These are phyloP conservation scores for Agastache rugosa DNA, from an alignment of 257 asterid genomes.

Conservation along the genomic window DNA sequence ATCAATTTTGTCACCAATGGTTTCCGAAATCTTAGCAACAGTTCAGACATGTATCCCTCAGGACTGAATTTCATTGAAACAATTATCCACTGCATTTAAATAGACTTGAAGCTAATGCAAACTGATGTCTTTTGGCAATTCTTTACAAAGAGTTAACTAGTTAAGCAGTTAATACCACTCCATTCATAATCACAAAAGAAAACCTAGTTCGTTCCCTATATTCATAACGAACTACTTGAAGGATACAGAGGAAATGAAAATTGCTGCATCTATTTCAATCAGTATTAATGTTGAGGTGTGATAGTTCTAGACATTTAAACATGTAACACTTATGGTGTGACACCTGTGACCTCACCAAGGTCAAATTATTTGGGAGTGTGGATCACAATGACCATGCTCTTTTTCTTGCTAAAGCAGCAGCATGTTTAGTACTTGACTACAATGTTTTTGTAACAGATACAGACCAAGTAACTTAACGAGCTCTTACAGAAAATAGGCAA, in stretches of 20 bases:
- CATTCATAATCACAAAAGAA: background rate
- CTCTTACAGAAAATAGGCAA: background rate
- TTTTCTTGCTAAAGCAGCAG: constrained; percentile 1
- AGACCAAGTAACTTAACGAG: background rate
- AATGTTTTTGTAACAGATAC: background rate
- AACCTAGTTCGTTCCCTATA: constrained; percentile 1
- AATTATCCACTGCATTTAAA: background rate
- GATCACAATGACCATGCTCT: background rate
- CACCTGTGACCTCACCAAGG: background rate
- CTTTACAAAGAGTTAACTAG: background rate
- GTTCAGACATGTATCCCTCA: constrained; percentile 1
- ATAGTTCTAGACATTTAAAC: constrained; percentile 2
- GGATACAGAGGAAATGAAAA: constrained; percentile 1
- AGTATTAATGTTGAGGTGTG: background rate
- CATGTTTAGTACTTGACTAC: background rate
- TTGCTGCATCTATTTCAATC: constrained; percentile 2
- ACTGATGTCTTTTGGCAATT: background rate
- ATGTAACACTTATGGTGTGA: background rate
- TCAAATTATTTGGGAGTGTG: constrained; percentile 2
- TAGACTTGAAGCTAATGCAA: background rate
- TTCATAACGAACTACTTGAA: background rate
- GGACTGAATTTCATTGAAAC: background rate
- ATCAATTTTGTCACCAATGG: background rate
- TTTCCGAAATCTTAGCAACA: constrained; percentile 8
- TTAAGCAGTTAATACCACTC: background rate